phyloP scores from a whole-genome alignment of 2,329 filamentous ascomycete species.

The Acrodontium crateriforme region DNA sequence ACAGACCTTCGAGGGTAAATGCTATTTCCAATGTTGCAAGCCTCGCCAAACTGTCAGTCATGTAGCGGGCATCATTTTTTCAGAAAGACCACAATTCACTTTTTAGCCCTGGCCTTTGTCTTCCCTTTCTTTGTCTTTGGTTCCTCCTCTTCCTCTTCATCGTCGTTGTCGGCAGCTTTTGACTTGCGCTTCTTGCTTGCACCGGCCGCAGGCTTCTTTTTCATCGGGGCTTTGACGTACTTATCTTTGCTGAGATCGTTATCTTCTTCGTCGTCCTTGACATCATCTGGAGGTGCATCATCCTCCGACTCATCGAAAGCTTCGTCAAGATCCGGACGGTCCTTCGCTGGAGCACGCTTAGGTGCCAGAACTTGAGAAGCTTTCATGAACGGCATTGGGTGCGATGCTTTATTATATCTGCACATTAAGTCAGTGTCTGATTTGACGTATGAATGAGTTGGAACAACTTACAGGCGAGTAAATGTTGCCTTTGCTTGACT shows the following conservation, averaged over 20 bases:
- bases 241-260: constrained; percentile 88
- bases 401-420: constrained; percentile 73
- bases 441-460: not conserved
- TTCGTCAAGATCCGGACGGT: constrained; percentile 88
- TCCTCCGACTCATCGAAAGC: constrained; percentile 83
- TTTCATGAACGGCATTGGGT: constrained; percentile 94
- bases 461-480: constrained; percentile 61
- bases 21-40: no score
- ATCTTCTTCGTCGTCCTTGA: constrained; percentile 58
- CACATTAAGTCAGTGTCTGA: constrained; percentile 9
- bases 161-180: constrained; percentile 34
- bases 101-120: constrained; percentile 23
- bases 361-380: constrained; percentile 61
- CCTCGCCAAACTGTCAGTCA: no score
- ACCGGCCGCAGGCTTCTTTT: constrained; percentile 30
- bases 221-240: constrained; percentile 85
- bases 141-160: constrained; percentile 26
- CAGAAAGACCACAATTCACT: no score
- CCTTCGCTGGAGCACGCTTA: constrained; percentile 55
- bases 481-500: constrained; percentile 78
- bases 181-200: constrained; percentile 1
- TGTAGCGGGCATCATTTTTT: no score
- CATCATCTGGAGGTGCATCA: constrained; percentile 34
- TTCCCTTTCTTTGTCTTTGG: constrained; percentile 14
- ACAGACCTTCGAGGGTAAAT: no score